These are phyloP conservation scores for Balamuthia mandrillaris DNA, from an alignment of 208 protist genomes.

Conservation along the genomic window DNA sequence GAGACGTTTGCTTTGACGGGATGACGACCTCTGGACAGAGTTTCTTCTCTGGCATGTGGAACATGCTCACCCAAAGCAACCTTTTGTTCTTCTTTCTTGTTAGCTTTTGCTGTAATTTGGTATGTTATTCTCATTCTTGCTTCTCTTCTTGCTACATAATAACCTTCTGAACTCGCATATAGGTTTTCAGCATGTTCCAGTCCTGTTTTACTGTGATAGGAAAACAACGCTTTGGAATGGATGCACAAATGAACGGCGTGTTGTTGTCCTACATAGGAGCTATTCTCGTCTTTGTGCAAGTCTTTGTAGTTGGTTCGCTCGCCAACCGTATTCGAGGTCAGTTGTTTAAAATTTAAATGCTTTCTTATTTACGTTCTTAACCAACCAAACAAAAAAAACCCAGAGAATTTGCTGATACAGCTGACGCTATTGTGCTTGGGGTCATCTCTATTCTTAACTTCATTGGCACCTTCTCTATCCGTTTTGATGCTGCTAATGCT, in stretches of 20 bases:
- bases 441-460: neutral
- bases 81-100: neutral
- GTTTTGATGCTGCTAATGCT: neutral
- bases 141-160: neutral
- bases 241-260: neutral
- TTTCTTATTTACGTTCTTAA: no score
- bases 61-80: neutral
- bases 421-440: neutral
- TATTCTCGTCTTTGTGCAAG: neutral
- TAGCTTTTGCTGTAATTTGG: neutral
- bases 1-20: no score
- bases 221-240: neutral
- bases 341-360: no score
- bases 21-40: no score
- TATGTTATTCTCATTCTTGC: neutral
- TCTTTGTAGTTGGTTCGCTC: no score
- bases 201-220: neutral
- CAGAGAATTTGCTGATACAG: neutral
- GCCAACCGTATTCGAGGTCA: no score
- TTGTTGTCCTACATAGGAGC: slow-evolving; percentile 5
- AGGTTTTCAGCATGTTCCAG: slow-evolving; percentile 9
- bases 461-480: neutral
- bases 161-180: neutral
- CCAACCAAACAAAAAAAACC: neutral
- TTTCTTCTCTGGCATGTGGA: neutral